Evolutionary conservation across 1,284 basidiomycete genomes (phyloP), one percentile per base, ranked within the genome.

Genomic region (Waitea zeae): DNA sequence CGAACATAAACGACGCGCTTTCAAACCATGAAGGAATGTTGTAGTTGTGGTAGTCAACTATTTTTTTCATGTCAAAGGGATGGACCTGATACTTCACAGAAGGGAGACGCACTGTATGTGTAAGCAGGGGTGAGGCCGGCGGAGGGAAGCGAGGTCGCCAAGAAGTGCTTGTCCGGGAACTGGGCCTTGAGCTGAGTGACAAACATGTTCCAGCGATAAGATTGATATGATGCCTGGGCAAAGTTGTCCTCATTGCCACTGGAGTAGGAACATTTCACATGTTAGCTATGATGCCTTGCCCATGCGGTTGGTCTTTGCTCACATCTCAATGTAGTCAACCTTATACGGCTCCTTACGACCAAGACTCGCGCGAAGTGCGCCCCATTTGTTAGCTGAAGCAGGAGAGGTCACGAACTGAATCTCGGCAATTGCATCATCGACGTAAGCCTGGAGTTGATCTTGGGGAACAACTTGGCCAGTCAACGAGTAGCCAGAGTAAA

Each of bases 241-340:
- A 12, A 22, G 18, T 26, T 17, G 36, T 58, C 58, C 41, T 59
- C 57, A 37, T 58, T 59, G 22, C 56, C 57, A 36, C 51, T 52
- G 13, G 13, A n/a, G 7, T 14, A 22, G 5, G n/a, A 15, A 5
- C 20, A 15, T 26, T 31, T 12, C 9, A n/a, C 32, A 17, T 33
- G 13, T 38, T n/a, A n/a, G n/a, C n/a, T n/a, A n/a, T n/a, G n/a
- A n/a, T n/a, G n/a, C n/a, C n/a, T n/a, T n/a, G 12, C 4, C 18
- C 18, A 15, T 4, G 6, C 15, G 2, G 17, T 4, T 18, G 13
- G 18, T 18, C n/a, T 14, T n/a, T 5, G 38, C 51, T 36, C 30
- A 53, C 56, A 61, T 52, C 48, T 61, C 56, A 22, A 61, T 52
- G 30, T 49, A 49, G 30, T 44, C 48, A 7, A 61, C 44, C n/a